Conservation (phyloP, 495 filamentous ascomycete genomes). For the Thermothielavioides terrestris region DNA sequence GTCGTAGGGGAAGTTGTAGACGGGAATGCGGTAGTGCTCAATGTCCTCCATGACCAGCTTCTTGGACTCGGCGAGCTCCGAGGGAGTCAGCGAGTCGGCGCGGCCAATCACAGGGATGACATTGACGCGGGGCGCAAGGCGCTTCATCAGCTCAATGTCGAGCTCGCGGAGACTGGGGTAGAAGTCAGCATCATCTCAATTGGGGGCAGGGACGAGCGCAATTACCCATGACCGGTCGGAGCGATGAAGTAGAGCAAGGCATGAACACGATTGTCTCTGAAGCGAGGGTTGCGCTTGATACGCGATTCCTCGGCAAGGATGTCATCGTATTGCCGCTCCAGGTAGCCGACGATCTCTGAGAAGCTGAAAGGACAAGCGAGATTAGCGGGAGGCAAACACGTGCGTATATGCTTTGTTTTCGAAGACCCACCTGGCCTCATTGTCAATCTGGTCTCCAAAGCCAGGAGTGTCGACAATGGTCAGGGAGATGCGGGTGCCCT, state of each 20-base stretch:
- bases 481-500: conserved; percentile 93
- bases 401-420: conserved; percentile 50
- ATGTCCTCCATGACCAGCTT: conserved; percentile 99
- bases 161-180: conserved; percentile 81
- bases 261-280: conserved; percentile 97
- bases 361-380: conserved; percentile 53
- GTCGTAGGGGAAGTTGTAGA: conserved; percentile 99
- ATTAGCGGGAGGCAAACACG: conserved; percentile 55
- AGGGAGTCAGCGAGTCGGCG: conserved; percentile 92
- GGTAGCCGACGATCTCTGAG: conserved; percentile 91
- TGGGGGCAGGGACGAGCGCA: neutral
- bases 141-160: conserved; percentile 99
- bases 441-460: conserved; percentile 98
- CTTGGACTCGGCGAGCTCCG: conserved; percentile 96
- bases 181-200: conserved; percentile 16
- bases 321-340: conserved; percentile 98
- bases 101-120: conserved; percentile 99
- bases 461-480: conserved; percentile 98
- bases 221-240: conserved; percentile 89
- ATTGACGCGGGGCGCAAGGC: conserved; percentile 94
- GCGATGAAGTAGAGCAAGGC: conserved; percentile 98
- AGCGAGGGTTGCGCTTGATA: conserved; percentile 99
- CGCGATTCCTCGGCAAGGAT: conserved; percentile 98
- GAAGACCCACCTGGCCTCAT: conserved; percentile 75
- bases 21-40: conserved; percentile 98